phyloP scores from a whole-genome alignment of 2,329 filamentous ascomycete genomes.

The Beauveria bassiana region DNA sequence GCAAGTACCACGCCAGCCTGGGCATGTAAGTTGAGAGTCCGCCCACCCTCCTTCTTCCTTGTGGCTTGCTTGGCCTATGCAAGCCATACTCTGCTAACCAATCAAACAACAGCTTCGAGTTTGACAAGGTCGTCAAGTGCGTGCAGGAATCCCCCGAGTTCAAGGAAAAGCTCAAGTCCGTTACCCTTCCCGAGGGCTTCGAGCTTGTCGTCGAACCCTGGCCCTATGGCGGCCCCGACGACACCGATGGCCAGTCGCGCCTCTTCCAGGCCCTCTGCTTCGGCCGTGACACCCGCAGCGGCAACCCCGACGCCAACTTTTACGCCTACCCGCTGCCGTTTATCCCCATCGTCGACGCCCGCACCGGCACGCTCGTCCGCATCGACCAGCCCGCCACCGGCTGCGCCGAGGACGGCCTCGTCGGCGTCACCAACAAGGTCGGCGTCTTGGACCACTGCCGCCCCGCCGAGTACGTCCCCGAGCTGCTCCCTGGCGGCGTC shows the following conservation, averaged over 20 bases:
- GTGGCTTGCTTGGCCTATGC: neutral
- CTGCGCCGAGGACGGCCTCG: constrained; percentile 20
- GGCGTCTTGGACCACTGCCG: constrained; percentile 24
- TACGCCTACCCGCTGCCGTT: constrained; percentile 47
- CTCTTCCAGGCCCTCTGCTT: constrained; percentile 28
- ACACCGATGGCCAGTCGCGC: constrained; percentile 21
- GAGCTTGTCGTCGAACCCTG: constrained; percentile 27
- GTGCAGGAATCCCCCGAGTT: constrained; percentile 23
- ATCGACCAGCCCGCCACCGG: constrained; percentile 28
- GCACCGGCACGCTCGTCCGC: constrained; percentile 24
- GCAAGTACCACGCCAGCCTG: constrained; percentile 23
- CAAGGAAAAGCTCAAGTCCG: constrained; percentile 22
- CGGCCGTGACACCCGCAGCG: constrained; percentile 21
- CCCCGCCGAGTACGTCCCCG: constrained; percentile 32
- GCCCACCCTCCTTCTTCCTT: neutral
- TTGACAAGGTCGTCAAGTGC: constrained; percentile 26
- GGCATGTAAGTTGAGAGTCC: constrained; percentile 19
- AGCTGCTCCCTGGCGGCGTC: constrained; percentile 32
- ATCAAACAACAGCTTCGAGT: constrained; percentile 20
- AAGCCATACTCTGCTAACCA: neutral
- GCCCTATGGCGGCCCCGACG: constrained; percentile 25
- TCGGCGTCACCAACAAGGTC: constrained; percentile 13
- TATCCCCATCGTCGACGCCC: constrained; percentile 33
- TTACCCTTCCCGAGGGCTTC: constrained; percentile 23
- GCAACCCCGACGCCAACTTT: constrained; percentile 43